These are phyloP conservation scores for Murraya koenigii DNA, from an alignment of 345 rosid genomes.

Conservation along the genomic window DNA sequence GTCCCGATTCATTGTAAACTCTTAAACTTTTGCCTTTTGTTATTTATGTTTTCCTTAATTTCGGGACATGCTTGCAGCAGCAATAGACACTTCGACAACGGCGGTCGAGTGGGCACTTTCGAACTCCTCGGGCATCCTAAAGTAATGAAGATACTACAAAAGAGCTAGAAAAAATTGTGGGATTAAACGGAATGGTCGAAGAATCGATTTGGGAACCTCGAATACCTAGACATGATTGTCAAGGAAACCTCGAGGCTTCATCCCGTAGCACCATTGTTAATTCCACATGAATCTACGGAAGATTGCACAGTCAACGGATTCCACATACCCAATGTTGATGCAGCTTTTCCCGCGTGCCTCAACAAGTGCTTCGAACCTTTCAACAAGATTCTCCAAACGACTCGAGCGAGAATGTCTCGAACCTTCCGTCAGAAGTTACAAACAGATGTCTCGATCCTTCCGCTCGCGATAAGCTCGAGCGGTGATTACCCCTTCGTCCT, in stretches of 20 bases:
- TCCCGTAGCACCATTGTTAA: conserved; percentile 16
- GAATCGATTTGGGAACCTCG: conserved; percentile 41
- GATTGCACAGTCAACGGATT: conserved; percentile 28
- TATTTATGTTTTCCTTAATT: not conserved
- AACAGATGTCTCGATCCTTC: too few species aligned
- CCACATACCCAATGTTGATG: conserved; percentile 34
- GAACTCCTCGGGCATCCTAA: conserved; percentile 19
- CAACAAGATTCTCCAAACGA: too few species aligned
- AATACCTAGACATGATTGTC: conserved; percentile 35
- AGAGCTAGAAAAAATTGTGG: conserved; percentile 13
- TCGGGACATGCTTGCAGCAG: conserved; percentile 23
- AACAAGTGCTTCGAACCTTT: too few species aligned
- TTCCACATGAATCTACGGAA: too few species aligned
- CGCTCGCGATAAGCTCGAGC: too few species aligned
- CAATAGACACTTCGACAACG: conserved; percentile 26
- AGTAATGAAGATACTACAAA: conserved; percentile 1
- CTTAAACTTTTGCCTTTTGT: not conserved
- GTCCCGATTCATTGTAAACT: not conserved
- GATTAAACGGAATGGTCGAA: conserved; percentile 31
- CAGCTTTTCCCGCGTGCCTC: too few species aligned
- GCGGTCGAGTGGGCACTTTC: conserved; percentile 30
- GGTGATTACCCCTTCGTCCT: too few species aligned
- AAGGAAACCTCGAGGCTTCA: conserved; percentile 28
- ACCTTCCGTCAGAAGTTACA: too few species aligned
- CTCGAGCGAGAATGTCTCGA: too few species aligned